Evolutionary conservation across 768 basidiomycete species (phyloP), one percentile per base, ranked within the genome.

Genomic region (Gloeophyllum trabeum): DNA sequence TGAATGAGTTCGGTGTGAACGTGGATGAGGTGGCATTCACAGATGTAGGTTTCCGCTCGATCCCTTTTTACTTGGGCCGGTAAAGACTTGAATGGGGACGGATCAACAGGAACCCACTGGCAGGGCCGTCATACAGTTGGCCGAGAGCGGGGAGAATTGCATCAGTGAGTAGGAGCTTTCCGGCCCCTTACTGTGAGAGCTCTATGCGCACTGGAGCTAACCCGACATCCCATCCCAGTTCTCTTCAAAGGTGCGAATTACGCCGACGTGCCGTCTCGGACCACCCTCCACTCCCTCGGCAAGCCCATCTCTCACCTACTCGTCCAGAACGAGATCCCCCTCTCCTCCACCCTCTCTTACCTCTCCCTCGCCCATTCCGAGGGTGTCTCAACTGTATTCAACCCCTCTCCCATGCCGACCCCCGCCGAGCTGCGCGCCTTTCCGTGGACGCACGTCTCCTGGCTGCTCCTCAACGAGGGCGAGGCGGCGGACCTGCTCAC

Each of bases 201-300:
- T 51, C 37, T 21, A 14, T 16, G 16, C 16, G 32, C 14, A 16
- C 26, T 36, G 18, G 35, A 23, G 5, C 21, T 14, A 4, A 43
- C 35, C n/a, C n/a, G n/a, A 24, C 14, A 19, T 28, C n/a, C 12
- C 12, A 14, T n/a, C 4, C 20, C 38, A 74, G 76, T 80, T 28
- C 61, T 80, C 1, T 74, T 69, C 48, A 70, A 73, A 18, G 78
- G 76, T 1, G 75, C 76, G 4, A 80, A 80, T 47, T 67, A 69
- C 52, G 66, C 64, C 45, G 47, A 54, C 24, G 42, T 64, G 10
- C 66, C 66, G 16, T 55, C 48, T 18, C 48, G 45, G n/a, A 34
- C 55, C 1, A 43, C 51, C 54, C 44, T 26, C n/a, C 25, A 28
- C 24, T 49, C 19, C n/a, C 42, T 39, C 44, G 63, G 66, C 43